Evolutionary conservation across 371 early-diverging fungal genomes (phyloP), one percentile per base, ranked within the genome.

Genomic region (Syncephalis plumigaleata): DNA sequence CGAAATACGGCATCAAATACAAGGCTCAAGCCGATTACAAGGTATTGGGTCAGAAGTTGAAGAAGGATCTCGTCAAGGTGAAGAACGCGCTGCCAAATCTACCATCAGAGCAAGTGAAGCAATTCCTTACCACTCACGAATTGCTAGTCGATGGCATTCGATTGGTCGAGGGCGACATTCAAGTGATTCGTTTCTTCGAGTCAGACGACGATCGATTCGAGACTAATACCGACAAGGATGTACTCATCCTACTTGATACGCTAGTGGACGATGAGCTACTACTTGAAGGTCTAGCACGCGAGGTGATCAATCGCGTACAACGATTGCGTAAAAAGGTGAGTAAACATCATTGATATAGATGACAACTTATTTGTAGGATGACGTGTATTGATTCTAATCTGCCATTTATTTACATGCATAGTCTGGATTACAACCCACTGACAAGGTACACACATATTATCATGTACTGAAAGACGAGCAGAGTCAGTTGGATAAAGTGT

Each of bases 291-390:
- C 51, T 81, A 46, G 98, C 98, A 18, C 79, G 99, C 55, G 99
- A 99, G 70, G 67, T 98, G 54, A 81, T 96, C 55, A 98, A 97
- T 76, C 85, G 98, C 57, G 85, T 98, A 17, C 98, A 99, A 71
- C 84, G 93, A 56, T 67, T 97, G 54, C 79, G 99, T 60, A 99
- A 98, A 77, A 89, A 91, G n/a, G n/a, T n/a, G n/a, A 61, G 31
- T 31, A 31, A 31, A 31, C 11, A 31, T 31, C 4, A 31, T 4
- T 56, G 15, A 5, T 5, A 20, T 37, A 42, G 17, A 18, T 47
- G 21, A 13, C 43, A 23, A 42, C 20, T 31, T 31, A 31, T n/a
- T n/a, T n/a, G n/a, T n/a, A n/a, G n/a, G n/a, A n/a, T n/a, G n/a
- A n/a, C n/a, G n/a, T n/a, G n/a, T n/a, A n/a, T n/a, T n/a, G n/a